phyloP scores from a whole-genome alignment of 805 yeast genomes.

The Barnettozyma wickerhamii region DNA sequence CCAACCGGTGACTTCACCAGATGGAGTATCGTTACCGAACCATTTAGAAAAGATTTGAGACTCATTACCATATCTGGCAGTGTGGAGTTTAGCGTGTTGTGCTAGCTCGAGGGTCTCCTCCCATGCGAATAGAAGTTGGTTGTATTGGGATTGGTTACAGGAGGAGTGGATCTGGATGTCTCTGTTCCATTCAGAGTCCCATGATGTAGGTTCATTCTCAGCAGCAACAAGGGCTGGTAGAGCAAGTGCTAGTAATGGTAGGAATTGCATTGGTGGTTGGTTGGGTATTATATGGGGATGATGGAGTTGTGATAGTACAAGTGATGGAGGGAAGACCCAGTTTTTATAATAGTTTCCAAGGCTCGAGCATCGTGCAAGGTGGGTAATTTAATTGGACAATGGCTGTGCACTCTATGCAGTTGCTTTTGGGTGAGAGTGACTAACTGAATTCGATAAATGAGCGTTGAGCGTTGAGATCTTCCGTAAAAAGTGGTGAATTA shows the following conservation, averaged over 20 bases:
- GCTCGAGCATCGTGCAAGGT: no score
- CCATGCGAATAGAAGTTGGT: slow-evolving; percentile 22
- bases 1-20: slow-evolving; percentile 34
- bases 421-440: neutral
- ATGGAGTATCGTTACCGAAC: slow-evolving; percentile 35
- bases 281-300: no score
- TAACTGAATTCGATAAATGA: neutral
- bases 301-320: no score
- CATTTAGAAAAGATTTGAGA: slow-evolving; percentile 32
- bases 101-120: slow-evolving; percentile 31
- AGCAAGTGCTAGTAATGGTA: neutral
- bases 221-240: neutral
- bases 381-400: no score
- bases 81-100: slow-evolving; percentile 32
- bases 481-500: no score
- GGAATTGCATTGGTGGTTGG: neutral
- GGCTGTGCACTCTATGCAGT: neutral
- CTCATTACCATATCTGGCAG: slow-evolving; percentile 30
- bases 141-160: slow-evolving; percentile 17
- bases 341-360: no score
- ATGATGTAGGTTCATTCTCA: slow-evolving; percentile 5
- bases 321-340: no score
- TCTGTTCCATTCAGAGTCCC: slow-evolving; percentile 16
- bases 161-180: slow-evolving; percentile 20
- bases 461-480: neutral